Percentiles rank a stretch among this genome's conserved stretches.
Conservation (phyloP, 495 filamentous ascomycete species). For the Lepidopterella palustris region DNA sequence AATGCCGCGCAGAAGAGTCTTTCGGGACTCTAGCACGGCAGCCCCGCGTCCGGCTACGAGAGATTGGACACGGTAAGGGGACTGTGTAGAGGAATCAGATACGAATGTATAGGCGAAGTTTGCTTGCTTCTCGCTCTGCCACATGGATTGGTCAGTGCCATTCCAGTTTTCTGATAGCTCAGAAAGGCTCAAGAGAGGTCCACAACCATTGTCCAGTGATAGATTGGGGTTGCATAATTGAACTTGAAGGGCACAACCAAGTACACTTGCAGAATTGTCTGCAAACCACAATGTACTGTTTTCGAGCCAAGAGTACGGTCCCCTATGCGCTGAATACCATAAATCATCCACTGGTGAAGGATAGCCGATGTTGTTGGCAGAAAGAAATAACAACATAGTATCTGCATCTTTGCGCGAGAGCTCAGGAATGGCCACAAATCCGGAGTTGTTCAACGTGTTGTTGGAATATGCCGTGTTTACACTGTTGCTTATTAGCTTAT, state of each 20-base stretch:
- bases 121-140: too few relatives aligned
- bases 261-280: background rate
- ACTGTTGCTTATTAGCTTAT: too few relatives aligned
- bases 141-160: too few relatives aligned
- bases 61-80: too few relatives aligned
- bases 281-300: background rate
- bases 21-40: background rate
- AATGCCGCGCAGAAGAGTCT: conserved; percentile 1
- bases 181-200: conserved; percentile 9
- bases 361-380: conserved; percentile 6
- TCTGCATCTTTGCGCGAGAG: conserved; percentile 9
- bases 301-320: background rate
- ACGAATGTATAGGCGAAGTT: too few relatives aligned
- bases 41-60: too few relatives aligned
- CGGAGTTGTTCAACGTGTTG: too few relatives aligned
- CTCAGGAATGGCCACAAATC: background rate
- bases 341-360: conserved; percentile 4
- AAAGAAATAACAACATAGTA: conserved; percentile 1
- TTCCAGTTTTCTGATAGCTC: too few relatives aligned
- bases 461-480: too few relatives aligned
- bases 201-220: background rate
- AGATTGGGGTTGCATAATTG: conserved; percentile 20
- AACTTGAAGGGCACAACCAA: conserved; percentile 10
- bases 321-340: conserved; percentile 3
- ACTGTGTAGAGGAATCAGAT: too few relatives aligned